Conservation (phyloP, 768 basidiomycete species). For the Dentipellis fragilis region DNA sequence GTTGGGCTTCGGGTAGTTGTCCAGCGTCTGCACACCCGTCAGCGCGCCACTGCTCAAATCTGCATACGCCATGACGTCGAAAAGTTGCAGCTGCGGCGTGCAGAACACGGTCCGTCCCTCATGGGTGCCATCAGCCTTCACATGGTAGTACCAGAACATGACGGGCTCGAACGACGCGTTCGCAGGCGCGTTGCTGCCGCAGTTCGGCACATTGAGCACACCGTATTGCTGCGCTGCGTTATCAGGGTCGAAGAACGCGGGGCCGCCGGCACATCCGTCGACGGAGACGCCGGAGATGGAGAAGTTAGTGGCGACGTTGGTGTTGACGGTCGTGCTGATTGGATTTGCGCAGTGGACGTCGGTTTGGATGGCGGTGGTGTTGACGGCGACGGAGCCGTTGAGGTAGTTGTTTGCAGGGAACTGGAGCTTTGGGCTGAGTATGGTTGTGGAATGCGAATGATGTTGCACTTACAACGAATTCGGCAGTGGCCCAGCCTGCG, state of each 20-base stretch:
- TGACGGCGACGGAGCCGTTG: constrained; percentile 43
- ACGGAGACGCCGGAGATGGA: constrained; percentile 34
- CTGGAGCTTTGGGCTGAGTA: constrained; percentile 19
- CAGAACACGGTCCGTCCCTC: constrained; percentile 47
- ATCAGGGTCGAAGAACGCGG: constrained; percentile 26
- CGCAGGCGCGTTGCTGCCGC: constrained; percentile 18
- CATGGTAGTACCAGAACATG: constrained; percentile 58
- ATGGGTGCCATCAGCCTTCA: constrained; percentile 18
- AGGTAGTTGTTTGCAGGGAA: constrained; percentile 30
- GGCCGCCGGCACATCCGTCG: constrained; percentile 32
- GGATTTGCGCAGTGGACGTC: constrained; percentile 37
- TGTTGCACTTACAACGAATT: constrained; percentile 33
- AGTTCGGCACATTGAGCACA: constrained; percentile 28
- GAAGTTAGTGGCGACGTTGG: constrained; percentile 23
- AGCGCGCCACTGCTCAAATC: constrained; percentile 35
- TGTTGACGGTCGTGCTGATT: constrained; percentile 7
- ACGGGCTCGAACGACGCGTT: constrained; percentile 40
- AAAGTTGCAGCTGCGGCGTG: constrained; percentile 35
- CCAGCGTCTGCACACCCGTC: constrained; percentile 23
- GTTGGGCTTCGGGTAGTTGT: constrained; percentile 27
- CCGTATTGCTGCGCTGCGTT: constrained; percentile 38
- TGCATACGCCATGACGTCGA: constrained; percentile 32
- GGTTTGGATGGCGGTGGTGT: constrained; percentile 41
- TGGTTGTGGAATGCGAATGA: not conserved
- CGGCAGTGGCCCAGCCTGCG: constrained; percentile 41